A percentile compares a stretch with the other conserved stretches of the same genome.
Conservation (phyloP, 1,284 basidiomycete genomes). For the Boletus smithii region DNA sequence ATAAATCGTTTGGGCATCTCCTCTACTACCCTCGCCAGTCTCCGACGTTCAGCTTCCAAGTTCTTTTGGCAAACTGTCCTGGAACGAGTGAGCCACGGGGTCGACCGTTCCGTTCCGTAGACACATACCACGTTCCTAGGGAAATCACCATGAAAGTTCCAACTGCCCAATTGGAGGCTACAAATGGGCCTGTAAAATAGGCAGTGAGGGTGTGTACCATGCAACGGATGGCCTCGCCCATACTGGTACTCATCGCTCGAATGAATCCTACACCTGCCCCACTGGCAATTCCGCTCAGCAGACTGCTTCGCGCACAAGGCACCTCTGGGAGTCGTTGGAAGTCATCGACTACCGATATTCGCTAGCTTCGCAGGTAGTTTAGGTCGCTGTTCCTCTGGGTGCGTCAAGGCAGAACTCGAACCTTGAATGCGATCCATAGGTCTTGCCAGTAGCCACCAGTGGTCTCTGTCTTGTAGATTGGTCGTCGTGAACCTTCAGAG, state of each 20-base stretch:
- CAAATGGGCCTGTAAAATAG: constrained; percentile 37
- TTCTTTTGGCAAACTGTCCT: constrained; percentile 65
- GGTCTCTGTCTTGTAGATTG: constrained; percentile 42
- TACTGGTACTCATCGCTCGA: constrained; percentile 52
- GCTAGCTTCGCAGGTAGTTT: constrained; percentile 39
- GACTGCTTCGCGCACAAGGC: constrained; percentile 57
- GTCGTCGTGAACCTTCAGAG: constrained; percentile 19
- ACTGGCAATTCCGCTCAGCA: constrained; percentile 52
- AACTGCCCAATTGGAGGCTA: constrained; percentile 54
- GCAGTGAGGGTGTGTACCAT: constrained; percentile 10
- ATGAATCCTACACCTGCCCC: constrained; percentile 56
- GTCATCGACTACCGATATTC: constrained; percentile 44
- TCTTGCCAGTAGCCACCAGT: constrained; percentile 45
- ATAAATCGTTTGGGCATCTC: constrained; percentile 54
- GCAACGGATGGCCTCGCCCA: constrained; percentile 17
- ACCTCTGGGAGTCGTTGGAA: constrained; percentile 50
- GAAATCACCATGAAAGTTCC: constrained; percentile 53
- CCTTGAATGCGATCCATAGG: constrained; percentile 43
- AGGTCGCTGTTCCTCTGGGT: constrained; percentile 5
- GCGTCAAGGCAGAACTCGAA: constrained; percentile 21
- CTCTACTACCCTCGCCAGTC: constrained; percentile 57
- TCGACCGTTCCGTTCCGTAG: background rate
- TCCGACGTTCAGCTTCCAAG: constrained; percentile 51
- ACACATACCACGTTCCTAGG: constrained; percentile 47
- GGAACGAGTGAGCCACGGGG: constrained; percentile 7